A percentile compares a stretch with the other conserved stretches of the same genome.
Conservation (phyloP, 2,329 filamentous ascomycete species). For the Hymenoscyphus repandus region DNA sequence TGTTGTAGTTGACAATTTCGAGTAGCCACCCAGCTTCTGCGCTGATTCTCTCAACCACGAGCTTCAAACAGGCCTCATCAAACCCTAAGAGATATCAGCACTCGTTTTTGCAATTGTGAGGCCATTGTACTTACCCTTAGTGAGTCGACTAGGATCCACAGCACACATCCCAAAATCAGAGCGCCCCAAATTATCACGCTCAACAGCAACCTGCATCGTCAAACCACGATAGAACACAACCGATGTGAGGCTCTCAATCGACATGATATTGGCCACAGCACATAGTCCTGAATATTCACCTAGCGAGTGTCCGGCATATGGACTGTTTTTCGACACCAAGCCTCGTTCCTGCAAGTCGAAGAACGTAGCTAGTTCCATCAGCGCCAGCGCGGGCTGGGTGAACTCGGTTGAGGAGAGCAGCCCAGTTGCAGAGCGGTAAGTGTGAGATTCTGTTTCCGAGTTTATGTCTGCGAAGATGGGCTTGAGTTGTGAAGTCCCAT, state of each 20-base stretch:
- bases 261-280: conserved; percentile 92
- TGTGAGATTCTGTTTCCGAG: conserved; percentile 24
- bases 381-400: conserved; percentile 31
- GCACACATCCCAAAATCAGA: conserved; percentile 99
- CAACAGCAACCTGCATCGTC: conserved; percentile 59
- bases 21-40: conserved; percentile 89
- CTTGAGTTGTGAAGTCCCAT: neutral
- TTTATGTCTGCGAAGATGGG: conserved; percentile 12
- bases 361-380: conserved; percentile 30
- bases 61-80: conserved; percentile 47
- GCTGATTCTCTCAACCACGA: conserved; percentile 41
- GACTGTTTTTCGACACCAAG: conserved; percentile 17
- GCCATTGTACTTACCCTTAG: conserved; percentile 46
- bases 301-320: conserved; percentile 91
- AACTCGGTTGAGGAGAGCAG: conserved; percentile 34
- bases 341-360: conserved; percentile 28
- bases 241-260: conserved; percentile 89
- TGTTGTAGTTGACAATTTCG: conserved; percentile 55
- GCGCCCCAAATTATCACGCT: conserved; percentile 82
- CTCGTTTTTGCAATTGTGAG: no score
- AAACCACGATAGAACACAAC: conserved; percentile 65
- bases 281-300: conserved; percentile 95
- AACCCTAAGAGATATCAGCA: conserved; percentile 27
- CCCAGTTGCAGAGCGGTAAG: conserved; percentile 25
- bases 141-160: conserved; percentile 93